These are phyloP conservation scores for Claviceps sp. DNA, from an alignment of 2,329 filamentous ascomycete genomes.

Conservation along the genomic window DNA sequence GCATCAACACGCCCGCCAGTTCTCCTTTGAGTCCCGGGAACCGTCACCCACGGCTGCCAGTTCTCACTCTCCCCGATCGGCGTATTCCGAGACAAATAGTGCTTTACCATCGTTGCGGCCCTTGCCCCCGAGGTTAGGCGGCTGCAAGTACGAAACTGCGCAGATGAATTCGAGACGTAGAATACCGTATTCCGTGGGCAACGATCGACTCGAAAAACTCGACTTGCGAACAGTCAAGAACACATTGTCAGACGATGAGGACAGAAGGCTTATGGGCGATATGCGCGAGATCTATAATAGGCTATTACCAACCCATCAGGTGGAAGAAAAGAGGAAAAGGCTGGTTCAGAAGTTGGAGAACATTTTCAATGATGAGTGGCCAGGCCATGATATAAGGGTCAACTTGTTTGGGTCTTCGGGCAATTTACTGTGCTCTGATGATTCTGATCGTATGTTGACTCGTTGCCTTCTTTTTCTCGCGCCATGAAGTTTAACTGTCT, in stretches of 20 bases:
- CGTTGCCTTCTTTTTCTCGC: too few relatives aligned
- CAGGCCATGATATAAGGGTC: slow-evolving; percentile 76
- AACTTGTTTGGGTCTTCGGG: slow-evolving; percentile 97
- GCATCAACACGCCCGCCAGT: slow-evolving; percentile 73
- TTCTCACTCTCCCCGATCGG: slow-evolving; percentile 78
- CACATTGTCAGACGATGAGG: slow-evolving; percentile 57
- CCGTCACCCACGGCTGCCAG: slow-evolving; percentile 67
- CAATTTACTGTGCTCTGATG: slow-evolving; percentile 84
- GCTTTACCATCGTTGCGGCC: slow-evolving; percentile 55
- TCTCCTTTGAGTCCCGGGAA: slow-evolving; percentile 62
- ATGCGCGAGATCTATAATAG: slow-evolving; percentile 76
- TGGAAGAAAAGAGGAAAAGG: slow-evolving; percentile 59
- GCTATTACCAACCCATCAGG: slow-evolving; percentile 69
- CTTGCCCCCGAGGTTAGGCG: slow-evolving; percentile 42
- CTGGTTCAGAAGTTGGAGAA: slow-evolving; percentile 80
- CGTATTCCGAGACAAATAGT: slow-evolving; percentile 77
- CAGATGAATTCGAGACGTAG: slow-evolving; percentile 69
- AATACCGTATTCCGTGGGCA: slow-evolving; percentile 86
- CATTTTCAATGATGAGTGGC: slow-evolving; percentile 84
- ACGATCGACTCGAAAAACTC: slow-evolving; percentile 59
- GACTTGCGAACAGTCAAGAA: slow-evolving; percentile 60
- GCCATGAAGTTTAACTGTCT: too few relatives aligned
- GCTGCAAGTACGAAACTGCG: slow-evolving; percentile 82
- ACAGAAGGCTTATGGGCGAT: slow-evolving; percentile 61
- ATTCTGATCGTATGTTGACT: slow-evolving; percentile 69